phyloP scores from a whole-genome alignment of 2,329 filamentous ascomycete genomes.

The Trichophyton mentagrophytes region DNA sequence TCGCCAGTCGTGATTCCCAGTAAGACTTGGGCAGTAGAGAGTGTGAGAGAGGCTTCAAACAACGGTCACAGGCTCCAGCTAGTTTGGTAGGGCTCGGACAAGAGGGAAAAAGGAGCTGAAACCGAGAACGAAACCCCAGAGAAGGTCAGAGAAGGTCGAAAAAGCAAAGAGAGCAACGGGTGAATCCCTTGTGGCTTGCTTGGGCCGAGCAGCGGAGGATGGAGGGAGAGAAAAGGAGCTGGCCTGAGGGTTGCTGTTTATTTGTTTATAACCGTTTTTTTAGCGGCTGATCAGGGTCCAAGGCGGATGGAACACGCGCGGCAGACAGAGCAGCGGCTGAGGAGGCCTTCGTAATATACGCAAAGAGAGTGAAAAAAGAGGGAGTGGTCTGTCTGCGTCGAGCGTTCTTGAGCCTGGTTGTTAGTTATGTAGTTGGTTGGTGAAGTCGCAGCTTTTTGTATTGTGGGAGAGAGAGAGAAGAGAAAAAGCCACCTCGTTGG shows the following conservation, averaged over 20 bases:
- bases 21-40: neutral
- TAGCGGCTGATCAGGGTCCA: neutral
- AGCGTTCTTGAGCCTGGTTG: no score
- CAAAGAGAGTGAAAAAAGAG: neutral
- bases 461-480: neutral
- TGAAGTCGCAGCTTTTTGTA: no score
- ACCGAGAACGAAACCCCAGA: neutral
- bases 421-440: no score
- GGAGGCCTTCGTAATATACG: no score
- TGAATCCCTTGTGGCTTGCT: neutral
- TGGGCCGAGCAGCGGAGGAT: neutral
- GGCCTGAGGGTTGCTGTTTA: neutral
- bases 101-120: neutral
- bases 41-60: neutral
- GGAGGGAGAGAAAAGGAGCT: neutral
- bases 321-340: neutral
- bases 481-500: neutral
- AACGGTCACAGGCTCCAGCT: neutral
- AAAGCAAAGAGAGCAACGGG: slow-evolving; percentile 1
- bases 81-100: neutral
- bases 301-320: neutral
- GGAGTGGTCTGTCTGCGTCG: neutral
- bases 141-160: neutral
- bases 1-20: neutral
- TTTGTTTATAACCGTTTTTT: neutral